Evolutionary conservation across 2,329 filamentous ascomycete genomes (phyloP), one percentile per base, ranked within the genome.

Genomic region (Fusarium cyanostomum): DNA sequence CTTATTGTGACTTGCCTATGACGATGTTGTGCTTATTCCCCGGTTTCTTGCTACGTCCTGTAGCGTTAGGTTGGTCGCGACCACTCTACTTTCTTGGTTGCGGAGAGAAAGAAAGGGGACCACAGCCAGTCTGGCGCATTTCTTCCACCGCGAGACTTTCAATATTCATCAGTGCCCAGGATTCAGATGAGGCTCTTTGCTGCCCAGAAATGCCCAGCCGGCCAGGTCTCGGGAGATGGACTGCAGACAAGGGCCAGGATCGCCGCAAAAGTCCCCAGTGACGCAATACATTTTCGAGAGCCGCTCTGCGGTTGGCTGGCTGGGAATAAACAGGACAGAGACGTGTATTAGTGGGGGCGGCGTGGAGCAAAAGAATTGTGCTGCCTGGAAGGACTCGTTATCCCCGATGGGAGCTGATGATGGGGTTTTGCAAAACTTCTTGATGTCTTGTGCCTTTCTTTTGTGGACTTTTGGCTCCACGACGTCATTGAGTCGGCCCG

Each of bases 351-450:
- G 43, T 46, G 43, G 43, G 24, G 30, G 12, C 42, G 13, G 43
- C 21, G 21, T 46, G 43, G 43, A 46, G 43, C n/a, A 11, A 6
- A 46, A 33, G 34, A 50, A 50, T 50, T 50, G 35, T 50, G 46
- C 35, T 50, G 46, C 46, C 46, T 50, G 7, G 46, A 48, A n/a
- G 12, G 43, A 26, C 30, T 46, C 43, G 43, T 34, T 24, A 26
- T 37, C 35, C 15, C 21, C 44, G 15, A 48, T 6, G 21, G 33
- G n/a, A 37, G 5, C 37, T 31, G 28, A 31, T 21, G 21, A 21
- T 21, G 4, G 21, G 21, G 31, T 34, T 33, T 33, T 16, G 10
- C 5, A 7, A 34, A 45, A 26, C n/a, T 3, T 18, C 1, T 21
- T 21, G 4, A 21, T 21, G 21, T 34, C 33, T 46, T 21, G 15